These are phyloP conservation scores for Endotrypanum monterogeii DNA, from an alignment of 208 protist genomes.

Conservation along the genomic window DNA sequence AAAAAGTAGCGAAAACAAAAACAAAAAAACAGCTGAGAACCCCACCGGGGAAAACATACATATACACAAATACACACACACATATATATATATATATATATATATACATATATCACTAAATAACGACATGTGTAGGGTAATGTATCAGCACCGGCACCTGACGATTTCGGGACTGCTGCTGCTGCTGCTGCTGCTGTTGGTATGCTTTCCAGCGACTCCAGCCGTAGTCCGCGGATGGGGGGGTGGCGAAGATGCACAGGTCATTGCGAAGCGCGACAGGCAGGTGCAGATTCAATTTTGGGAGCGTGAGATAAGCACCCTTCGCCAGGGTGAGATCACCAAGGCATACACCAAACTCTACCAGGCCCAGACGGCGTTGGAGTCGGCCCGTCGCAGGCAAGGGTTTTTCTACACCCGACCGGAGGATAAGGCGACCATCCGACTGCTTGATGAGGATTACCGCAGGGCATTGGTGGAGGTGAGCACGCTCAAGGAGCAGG, in stretches of 20 bases:
- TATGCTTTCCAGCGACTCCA: conserved; percentile 3
- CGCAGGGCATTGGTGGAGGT: conserved; percentile 45
- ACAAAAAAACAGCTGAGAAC: too few species aligned
- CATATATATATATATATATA: neutral
- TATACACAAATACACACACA: neutral
- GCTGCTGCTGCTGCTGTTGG: conserved; percentile 18
- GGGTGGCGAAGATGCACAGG: conserved; percentile 14
- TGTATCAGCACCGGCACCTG: neutral
- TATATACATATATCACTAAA: neutral
- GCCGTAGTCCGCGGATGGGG: neutral
- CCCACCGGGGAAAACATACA: neutral
- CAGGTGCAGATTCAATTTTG: conserved; percentile 72
- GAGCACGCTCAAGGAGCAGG: conserved; percentile 50
- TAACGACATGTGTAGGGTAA: neutral
- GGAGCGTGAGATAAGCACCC: conserved; percentile 47
- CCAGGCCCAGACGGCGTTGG: conserved; percentile 42
- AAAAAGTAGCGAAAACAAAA: too few species aligned
- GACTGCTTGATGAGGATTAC: conserved; percentile 78
- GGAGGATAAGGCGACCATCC: conserved; percentile 68
- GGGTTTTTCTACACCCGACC: conserved; percentile 72
- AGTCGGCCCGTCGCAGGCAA: conserved; percentile 44
- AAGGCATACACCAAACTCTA: conserved; percentile 42
- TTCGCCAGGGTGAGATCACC: conserved; percentile 44
- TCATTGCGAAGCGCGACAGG: conserved; percentile 44
- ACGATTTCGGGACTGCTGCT: neutral